Evolutionary conservation across 176 grass and related monocot species (phyloP).

Genomic region (Oryza longistaminata): DNA sequence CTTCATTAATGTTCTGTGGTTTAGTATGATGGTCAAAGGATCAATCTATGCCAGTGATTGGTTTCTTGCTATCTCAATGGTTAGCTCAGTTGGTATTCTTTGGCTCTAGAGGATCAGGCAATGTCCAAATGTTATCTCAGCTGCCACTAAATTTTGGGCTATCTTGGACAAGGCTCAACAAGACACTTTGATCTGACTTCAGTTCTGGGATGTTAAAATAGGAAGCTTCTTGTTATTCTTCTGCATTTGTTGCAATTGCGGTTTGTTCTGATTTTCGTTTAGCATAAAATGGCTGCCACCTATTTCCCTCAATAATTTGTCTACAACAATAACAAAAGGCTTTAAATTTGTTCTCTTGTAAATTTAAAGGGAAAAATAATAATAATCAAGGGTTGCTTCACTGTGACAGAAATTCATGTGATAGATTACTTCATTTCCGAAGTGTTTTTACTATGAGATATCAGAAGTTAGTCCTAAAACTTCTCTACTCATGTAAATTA

Average conservation of each 20-base stretch:
- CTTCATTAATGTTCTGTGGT: background rate
- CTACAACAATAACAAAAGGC: background rate
- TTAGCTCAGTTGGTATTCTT: constrained; percentile 3
- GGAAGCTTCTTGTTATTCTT: constrained; percentile 14
- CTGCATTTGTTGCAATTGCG: background rate
- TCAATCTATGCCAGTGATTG: constrained; percentile 22
- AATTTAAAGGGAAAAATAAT: background rate
- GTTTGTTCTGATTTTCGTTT: background rate
- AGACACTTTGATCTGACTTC: background rate
- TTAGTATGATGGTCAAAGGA: constrained; percentile 16
- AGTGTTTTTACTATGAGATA: constrained; percentile 1
- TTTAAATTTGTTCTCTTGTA: constrained; percentile 16
- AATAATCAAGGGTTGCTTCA: background rate
- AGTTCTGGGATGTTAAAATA: constrained; percentile 17
- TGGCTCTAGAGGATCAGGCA: constrained; percentile 12
- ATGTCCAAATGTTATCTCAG: constrained; percentile 15
- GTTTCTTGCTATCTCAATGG: constrained; percentile 21
- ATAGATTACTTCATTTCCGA: background rate
- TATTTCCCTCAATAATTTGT: constrained; percentile 20
- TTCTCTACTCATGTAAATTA: constrained; percentile 25
- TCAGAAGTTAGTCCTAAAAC: constrained; percentile 9
- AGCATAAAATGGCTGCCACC: constrained; percentile 7
- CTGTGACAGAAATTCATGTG: background rate
- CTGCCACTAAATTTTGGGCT: background rate
- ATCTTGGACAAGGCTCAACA: constrained; percentile 2